phyloP scores from a whole-genome alignment of 805 yeast genomes.

The Lipomyces chichibuensis region DNA sequence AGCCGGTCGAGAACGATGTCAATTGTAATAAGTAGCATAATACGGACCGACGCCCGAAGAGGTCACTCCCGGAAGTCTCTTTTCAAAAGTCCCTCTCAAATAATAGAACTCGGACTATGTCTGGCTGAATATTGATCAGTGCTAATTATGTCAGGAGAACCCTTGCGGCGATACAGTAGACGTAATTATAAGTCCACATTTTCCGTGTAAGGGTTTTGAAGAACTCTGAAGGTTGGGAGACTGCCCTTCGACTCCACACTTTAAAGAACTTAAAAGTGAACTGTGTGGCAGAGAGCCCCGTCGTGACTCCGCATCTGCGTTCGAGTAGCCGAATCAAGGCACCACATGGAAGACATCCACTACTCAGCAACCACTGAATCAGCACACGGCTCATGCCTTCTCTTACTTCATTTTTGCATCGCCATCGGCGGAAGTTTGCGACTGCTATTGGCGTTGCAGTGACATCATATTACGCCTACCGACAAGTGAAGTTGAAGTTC shows the following conservation, averaged over 20 bases:
- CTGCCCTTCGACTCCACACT: no score
- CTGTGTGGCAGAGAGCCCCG: background rate
- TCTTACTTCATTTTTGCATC: conserved; percentile 21
- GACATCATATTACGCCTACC: conserved; percentile 22
- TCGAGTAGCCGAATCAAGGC: background rate
- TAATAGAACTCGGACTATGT: background rate
- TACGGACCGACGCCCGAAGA: background rate
- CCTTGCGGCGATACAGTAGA: background rate
- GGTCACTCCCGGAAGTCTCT: no score
- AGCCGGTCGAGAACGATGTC: conserved; percentile 29
- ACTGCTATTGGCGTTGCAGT: conserved; percentile 25
- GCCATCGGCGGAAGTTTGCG: conserved; percentile 30
- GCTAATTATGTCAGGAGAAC: background rate
- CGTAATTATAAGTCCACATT: no score
- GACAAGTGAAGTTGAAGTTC: conserved; percentile 13
- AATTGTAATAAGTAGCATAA: conserved; percentile 24
- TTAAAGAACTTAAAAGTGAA: no score
- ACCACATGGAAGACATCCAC: background rate
- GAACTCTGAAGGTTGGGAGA: no score
- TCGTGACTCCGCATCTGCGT: background rate
- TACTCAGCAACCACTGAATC: background rate
- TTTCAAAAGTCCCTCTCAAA: background rate
- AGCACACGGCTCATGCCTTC: background rate
- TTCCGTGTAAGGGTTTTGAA: no score
- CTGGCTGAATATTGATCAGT: background rate